Conservation (phyloP, 345 rosid species). For the Psidium guajava region DNA sequence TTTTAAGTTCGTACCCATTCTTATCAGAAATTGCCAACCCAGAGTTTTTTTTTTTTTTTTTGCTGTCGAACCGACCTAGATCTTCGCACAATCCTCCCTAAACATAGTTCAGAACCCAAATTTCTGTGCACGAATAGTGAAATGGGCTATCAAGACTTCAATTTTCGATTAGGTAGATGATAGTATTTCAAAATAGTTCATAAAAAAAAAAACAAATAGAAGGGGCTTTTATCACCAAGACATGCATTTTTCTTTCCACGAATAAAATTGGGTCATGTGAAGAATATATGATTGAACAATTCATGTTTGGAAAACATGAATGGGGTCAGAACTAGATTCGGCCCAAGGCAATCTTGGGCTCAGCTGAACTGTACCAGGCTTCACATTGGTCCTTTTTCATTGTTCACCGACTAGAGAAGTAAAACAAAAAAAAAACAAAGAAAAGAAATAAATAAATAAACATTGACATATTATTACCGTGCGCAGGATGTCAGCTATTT, state of each 20-base stretch:
- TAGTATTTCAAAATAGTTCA: background rate
- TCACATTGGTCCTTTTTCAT: background rate
- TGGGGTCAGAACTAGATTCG: background rate
- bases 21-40: background rate
- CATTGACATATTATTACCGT: too few relatives aligned
- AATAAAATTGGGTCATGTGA: background rate
- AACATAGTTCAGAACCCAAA: background rate
- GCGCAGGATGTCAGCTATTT: too few relatives aligned
- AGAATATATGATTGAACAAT: background rate
- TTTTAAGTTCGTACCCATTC: background rate
- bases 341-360: background rate
- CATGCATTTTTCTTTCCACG: background rate
- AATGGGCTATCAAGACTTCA: background rate
- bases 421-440: too few relatives aligned
- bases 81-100: background rate
- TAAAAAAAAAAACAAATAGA: background rate
- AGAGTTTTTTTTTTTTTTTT: too few relatives aligned
- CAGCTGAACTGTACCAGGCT: background rate
- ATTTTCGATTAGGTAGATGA: background rate
- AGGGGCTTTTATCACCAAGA: background rate
- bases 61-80: too few relatives aligned
- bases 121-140: background rate
- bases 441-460: too few relatives aligned
- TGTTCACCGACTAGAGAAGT: too few relatives aligned
- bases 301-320: background rate